A percentile compares a stretch with the other conserved stretches of the same genome.
These are phyloP conservation scores for Colletotrichum truncatum DNA, from an alignment of 2,329 filamentous ascomycete genomes.

Conservation along the genomic window DNA sequence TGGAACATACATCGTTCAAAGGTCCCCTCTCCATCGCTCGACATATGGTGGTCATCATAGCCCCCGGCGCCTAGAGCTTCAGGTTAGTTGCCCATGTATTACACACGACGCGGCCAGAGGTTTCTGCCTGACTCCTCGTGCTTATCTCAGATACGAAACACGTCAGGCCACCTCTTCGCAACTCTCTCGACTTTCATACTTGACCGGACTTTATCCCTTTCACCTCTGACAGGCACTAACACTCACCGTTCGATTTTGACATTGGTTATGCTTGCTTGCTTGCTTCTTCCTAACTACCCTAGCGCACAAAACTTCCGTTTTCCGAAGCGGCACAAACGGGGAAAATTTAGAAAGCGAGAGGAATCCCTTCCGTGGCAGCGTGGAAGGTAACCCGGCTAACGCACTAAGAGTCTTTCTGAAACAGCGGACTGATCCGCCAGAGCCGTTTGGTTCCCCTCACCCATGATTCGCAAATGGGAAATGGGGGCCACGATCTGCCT, in stretches of 20 bases:
- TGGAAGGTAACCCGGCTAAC: neutral
- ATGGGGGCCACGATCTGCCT: conserved; percentile 16
- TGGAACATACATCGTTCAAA: neutral
- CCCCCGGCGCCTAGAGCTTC: neutral
- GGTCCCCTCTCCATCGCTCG: neutral
- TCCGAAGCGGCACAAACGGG: neutral
- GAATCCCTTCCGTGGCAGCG: neutral
- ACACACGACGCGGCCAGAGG: too few relatives aligned
- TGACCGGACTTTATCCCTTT: neutral
- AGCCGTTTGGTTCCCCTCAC: neutral
- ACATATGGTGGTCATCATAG: neutral
- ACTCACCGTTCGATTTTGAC: conserved; percentile 10
- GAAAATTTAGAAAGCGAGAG: conserved; percentile 3
- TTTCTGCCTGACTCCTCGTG: neutral
- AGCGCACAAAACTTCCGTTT: neutral
- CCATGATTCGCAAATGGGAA: neutral
- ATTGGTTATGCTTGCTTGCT: neutral
- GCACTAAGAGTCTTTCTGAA: conserved; percentile 17
- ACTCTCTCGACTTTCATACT: neutral
- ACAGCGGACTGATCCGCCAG: conserved; percentile 10
- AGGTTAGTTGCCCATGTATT: conserved; percentile 2
- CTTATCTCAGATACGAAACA: conserved; percentile 1
- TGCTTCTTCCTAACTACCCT: conserved; percentile 2
- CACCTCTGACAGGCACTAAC: neutral
- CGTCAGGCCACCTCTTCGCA: neutral